Conservation (phyloP, 2,329 filamentous ascomycete species). For the Dryadomyces quercus-mongolicae region DNA sequence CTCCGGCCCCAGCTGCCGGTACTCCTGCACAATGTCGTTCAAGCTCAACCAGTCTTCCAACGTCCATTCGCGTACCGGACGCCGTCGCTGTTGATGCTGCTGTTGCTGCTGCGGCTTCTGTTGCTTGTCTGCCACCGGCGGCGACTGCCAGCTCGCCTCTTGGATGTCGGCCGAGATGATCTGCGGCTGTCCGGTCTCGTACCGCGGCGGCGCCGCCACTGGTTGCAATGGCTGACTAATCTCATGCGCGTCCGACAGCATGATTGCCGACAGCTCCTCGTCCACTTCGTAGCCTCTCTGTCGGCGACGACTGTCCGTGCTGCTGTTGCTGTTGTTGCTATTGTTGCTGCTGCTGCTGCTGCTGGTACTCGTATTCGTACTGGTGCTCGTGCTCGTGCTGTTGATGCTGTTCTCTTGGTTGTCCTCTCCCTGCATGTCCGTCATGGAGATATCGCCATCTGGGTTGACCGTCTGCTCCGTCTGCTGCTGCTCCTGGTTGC, state of each 20-base stretch:
- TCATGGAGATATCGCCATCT: slow-evolving; percentile 4
- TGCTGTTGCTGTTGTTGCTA: neutral
- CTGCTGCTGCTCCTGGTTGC: neutral
- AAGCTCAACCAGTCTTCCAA: slow-evolving; percentile 39
- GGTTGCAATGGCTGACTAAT: slow-evolving; percentile 3
- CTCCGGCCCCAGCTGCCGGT: slow-evolving; percentile 30
- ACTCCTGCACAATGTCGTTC: slow-evolving; percentile 37
- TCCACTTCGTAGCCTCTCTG: slow-evolving; percentile 5
- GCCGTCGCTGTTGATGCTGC: no score
- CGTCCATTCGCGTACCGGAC: slow-evolving; percentile 9
- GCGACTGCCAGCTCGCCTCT: slow-evolving; percentile 8
- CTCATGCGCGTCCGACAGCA: slow-evolving; percentile 9
- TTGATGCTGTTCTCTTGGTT: no score
- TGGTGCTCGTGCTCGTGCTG: neutral
- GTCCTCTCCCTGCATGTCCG: neutral
- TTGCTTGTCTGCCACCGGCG: neutral
- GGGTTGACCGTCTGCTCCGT: neutral
- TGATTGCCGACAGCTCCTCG: slow-evolving; percentile 8
- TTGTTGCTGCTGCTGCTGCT: neutral
- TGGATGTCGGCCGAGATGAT: neutral
- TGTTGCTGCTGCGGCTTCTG: neutral
- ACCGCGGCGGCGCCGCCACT: neutral
- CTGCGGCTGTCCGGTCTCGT: slow-evolving; percentile 1
- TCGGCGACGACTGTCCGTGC: no score
- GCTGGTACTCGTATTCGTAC: neutral